Base-by-base conservation (phyloP, 768 basidiomycete genomes). In the Omphalotus guepiniiformis region DNA sequence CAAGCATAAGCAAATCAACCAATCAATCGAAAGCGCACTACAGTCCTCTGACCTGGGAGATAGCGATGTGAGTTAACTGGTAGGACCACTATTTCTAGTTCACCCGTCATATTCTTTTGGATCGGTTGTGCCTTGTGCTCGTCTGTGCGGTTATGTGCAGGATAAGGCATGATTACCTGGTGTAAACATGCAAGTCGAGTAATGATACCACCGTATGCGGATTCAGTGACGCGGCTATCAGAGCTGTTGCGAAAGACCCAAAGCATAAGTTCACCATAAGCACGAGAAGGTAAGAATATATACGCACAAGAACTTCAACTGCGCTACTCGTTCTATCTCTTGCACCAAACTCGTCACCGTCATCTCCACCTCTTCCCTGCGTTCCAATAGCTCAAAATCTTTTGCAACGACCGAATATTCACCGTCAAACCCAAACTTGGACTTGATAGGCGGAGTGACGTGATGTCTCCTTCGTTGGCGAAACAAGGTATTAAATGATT, bases 61-160 rank as follows among this genome's bases (percentile, higher is more conserved):
- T 57, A 53, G 7, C 6, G 39, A 48, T 72, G 70, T 2, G 69
- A 58, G 13, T 63, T 59, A 38, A 72, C 70, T 19, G 68, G 68
- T 3, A 68, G 49, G 18, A 72, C 52, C 3, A 53, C 53, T 5
- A 65, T 48, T 27, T 70, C 64, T 23, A 72, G 43, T 35, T 72
- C 66, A 11, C 67, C 69, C 2, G 49, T 49, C 47, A 69, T 57
- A 5, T 47, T 37, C 1, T 19, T 38, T 19, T 22, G 6, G 21
- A 15, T 19, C 34, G 30, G 32, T 11, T 22, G 12, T 23, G 23
- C 11, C 25, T 23, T 32, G 30, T n/a, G n/a, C 30, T 32, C 7
- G 9, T 25, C 18, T 23, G 44, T 21, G 11, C 12, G 7, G 3
- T 35, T 11, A 6, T 2, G 28, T 6, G 15, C 32, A 21, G 45